A percentile compares a stretch with the other conserved stretches of the same genome.
Evolutionary conservation across 805 yeast genomes (phyloP).

Genomic region (Kodamaea nitidulidarum): DNA sequence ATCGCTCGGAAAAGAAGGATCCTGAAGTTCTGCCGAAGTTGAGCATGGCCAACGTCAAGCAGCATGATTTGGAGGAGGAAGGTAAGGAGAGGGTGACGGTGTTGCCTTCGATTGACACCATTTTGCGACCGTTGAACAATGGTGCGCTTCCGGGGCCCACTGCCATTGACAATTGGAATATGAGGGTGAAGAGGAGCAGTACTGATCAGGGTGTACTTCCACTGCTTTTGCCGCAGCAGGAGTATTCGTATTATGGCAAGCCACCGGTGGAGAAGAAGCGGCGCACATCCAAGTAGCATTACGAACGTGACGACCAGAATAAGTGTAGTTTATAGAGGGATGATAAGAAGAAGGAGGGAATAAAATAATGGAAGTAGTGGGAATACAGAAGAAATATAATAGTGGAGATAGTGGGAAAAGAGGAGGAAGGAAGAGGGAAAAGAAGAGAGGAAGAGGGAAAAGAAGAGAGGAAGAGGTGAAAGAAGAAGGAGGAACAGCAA

Average conservation of each 20-base stretch:
- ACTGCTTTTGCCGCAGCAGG: background rate
- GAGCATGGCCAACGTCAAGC: constrained; percentile 9
- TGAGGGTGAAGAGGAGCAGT: background rate
- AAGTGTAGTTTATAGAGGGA: too few species aligned
- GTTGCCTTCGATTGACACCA: constrained; percentile 3
- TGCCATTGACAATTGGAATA: constrained; percentile 8
- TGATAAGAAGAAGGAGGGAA: too few species aligned
- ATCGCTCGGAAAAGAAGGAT: background rate
- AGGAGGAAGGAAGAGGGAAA: too few species aligned
- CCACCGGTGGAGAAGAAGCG: constrained; percentile 3
- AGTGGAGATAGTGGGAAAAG: too few species aligned
- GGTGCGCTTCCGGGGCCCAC: constrained; percentile 5
- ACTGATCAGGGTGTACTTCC: background rate
- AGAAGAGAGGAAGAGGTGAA: too few species aligned
- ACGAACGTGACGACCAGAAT: background rate
- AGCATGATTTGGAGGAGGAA: constrained; percentile 7
- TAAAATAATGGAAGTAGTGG: too few species aligned
- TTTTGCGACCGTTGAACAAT: background rate
- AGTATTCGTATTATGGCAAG: constrained; percentile 2
- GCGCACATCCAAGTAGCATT: background rate
- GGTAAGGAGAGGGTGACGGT: background rate
- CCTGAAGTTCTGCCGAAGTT: background rate
- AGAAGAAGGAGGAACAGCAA: too few species aligned
- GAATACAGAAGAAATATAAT: background rate
- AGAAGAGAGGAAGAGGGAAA: too few species aligned